These are phyloP conservation scores for Xylariaceae sp. DNA, from an alignment of 2,329 filamentous ascomycete genomes.

Conservation along the genomic window DNA sequence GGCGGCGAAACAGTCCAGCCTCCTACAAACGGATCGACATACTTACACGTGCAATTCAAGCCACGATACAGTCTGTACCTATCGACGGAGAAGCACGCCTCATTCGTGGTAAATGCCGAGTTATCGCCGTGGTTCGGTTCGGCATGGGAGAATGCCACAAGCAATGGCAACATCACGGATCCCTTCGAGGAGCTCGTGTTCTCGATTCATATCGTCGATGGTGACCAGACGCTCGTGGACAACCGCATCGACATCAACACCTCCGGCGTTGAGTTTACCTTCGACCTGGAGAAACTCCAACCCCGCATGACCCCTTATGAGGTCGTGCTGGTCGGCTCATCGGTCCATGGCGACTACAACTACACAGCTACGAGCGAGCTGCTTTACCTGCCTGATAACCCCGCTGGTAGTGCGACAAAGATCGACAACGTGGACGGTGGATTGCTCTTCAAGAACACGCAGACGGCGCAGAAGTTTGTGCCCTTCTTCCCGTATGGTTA, in stretches of 20 bases:
- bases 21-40: constrained; percentile 28
- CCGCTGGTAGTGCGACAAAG: constrained; percentile 39
- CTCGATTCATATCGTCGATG: constrained; percentile 33
- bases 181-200: constrained; percentile 32
- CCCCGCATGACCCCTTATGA: constrained; percentile 37
- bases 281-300: constrained; percentile 34
- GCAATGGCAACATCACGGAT: constrained; percentile 17
- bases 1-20: constrained; percentile 41
- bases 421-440: constrained; percentile 43
- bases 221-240: constrained; percentile 30
- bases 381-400: constrained; percentile 41
- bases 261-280: constrained; percentile 34
- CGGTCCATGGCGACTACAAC: constrained; percentile 29
- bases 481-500: constrained; percentile 43
- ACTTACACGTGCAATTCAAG: constrained; percentile 40
- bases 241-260: constrained; percentile 33
- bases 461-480: constrained; percentile 34
- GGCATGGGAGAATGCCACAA: constrained; percentile 32
- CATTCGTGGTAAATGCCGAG: constrained; percentile 41
- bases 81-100: constrained; percentile 36
- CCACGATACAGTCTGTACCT: constrained; percentile 45
- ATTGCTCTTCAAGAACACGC: constrained; percentile 36
- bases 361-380: constrained; percentile 37
- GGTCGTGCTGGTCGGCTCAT: constrained; percentile 36
- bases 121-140: constrained; percentile 39